Conservation (phyloP, 78 protist genomes). For the Anaeramoeba flamelloides region DNA sequence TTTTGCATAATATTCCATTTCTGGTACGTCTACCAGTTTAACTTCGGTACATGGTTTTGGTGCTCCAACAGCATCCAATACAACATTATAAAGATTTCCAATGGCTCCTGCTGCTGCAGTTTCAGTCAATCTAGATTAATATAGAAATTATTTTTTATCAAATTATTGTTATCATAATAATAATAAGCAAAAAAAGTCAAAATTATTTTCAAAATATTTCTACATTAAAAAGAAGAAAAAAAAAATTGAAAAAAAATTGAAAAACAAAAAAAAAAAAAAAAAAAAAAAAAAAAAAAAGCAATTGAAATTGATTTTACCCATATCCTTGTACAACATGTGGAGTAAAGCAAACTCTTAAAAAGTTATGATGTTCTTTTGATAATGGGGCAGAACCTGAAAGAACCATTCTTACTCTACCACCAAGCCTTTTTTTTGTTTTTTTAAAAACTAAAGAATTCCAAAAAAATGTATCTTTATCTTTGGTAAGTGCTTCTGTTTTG, state of each 20-base stretch:
- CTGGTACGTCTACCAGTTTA: slow-evolving; percentile 2
- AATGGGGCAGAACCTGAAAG: slow-evolving; percentile 79
- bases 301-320: slow-evolving; percentile 45
- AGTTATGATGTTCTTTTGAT: slow-evolving; percentile 32
- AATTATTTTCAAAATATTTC: too few relatives aligned
- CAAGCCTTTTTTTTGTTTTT: slow-evolving; percentile 35
- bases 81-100: too few relatives aligned
- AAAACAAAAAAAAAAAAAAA: slow-evolving; percentile 4
- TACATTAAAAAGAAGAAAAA: too few relatives aligned
- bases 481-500: not conserved
- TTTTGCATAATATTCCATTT: not conserved
- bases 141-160: too few relatives aligned
- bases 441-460: slow-evolving; percentile 53
- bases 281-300: slow-evolving; percentile 3
- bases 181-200: too few relatives aligned
- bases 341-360: slow-evolving; percentile 22
- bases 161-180: too few relatives aligned
- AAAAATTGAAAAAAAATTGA: not conserved
- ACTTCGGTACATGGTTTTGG: slow-evolving; percentile 1
- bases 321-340: slow-evolving; percentile 62
- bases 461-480: slow-evolving; percentile 8
- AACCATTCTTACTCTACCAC: slow-evolving; percentile 62
- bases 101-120: too few relatives aligned
- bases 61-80: slow-evolving; percentile 12
- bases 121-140: too few relatives aligned